phyloP scores from a whole-genome alignment of 768 basidiomycete genomes.

The Phlegmacium glaucopus region DNA sequence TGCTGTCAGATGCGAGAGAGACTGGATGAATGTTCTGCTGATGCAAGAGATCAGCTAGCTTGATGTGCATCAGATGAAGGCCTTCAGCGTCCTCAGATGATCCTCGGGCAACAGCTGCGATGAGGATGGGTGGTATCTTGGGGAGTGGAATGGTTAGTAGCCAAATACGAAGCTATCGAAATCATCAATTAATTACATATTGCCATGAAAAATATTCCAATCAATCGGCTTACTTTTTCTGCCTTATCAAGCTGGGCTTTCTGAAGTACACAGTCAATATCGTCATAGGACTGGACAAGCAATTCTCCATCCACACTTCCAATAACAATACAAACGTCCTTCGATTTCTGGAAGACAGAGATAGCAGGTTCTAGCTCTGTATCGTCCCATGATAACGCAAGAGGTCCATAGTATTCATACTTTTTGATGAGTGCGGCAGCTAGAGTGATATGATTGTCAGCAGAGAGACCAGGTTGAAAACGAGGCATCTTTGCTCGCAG shows the following conservation, averaged over 20 bases:
- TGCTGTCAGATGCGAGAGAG: neutral
- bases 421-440: conserved; percentile 2
- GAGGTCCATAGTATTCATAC: conserved; percentile 10
- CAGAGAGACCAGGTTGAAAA: conserved; percentile 10
- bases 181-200: too few relatives aligned
- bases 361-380: conserved; percentile 13
- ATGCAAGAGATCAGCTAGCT: neutral
- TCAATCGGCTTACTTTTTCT: conserved; percentile 4
- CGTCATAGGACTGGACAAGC: conserved; percentile 6
- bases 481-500: conserved; percentile 7
- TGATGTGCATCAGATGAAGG: neutral
- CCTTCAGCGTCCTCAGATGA: neutral
- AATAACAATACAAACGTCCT: conserved; percentile 11
- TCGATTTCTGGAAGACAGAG: conserved; percentile 7
- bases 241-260: conserved; percentile 9
- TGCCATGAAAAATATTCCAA: too few relatives aligned
- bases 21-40: neutral
- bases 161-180: neutral
- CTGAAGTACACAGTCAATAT: conserved; percentile 11
- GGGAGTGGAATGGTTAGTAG: neutral
- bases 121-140: neutral
- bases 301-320: conserved; percentile 10
- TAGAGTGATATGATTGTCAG: conserved; percentile 2
- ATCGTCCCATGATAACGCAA: conserved; percentile 17
- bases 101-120: neutral